phyloP scores from a whole-genome alignment of 2,329 filamentous ascomycete species.

The Lasiodiplodia citricola region DNA sequence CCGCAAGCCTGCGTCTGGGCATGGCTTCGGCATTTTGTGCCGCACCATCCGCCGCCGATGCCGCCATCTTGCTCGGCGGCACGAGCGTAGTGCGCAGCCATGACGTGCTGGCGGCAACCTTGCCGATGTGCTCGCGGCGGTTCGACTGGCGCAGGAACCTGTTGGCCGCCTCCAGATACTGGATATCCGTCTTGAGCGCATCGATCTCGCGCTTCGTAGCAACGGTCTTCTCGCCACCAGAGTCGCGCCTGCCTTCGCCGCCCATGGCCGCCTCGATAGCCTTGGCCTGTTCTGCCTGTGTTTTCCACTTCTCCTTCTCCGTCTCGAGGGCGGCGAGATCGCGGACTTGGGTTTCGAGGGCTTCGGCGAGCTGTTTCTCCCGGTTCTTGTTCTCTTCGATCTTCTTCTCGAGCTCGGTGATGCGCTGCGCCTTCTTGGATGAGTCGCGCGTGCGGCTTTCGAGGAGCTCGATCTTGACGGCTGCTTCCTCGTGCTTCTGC shows the following conservation, averaged over 20 bases:
- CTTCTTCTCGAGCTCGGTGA: slow-evolving; percentile 26
- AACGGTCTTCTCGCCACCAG: slow-evolving; percentile 25
- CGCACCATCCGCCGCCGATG: not conserved
- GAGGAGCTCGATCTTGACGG: slow-evolving; percentile 92
- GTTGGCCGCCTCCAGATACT: slow-evolving; percentile 24
- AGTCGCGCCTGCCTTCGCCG: slow-evolving; percentile 15
- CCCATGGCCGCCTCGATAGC: slow-evolving; percentile 19
- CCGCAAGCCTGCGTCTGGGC: slow-evolving; percentile 10
- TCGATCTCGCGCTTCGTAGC: slow-evolving; percentile 28
- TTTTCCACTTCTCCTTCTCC: slow-evolving; percentile 27
- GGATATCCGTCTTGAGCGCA: slow-evolving; percentile 23
- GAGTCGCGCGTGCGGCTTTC: slow-evolving; percentile 87
- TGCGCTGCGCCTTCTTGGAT: slow-evolving; percentile 67
- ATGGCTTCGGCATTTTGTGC: not conserved
- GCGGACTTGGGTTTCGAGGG: slow-evolving; percentile 19
- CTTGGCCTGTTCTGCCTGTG: slow-evolving; percentile 25
- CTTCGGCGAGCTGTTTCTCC: slow-evolving; percentile 24
- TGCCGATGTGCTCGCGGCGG: slow-evolving; percentile 18
- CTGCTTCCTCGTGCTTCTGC: slow-evolving; percentile 81
- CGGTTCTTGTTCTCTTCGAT: slow-evolving; percentile 21
- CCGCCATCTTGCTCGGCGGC: slow-evolving; percentile 1
- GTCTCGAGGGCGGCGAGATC: slow-evolving; percentile 24
- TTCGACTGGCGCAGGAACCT: slow-evolving; percentile 21
- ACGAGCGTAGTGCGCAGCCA: slow-evolving; percentile 19
- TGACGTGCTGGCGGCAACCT: slow-evolving; percentile 1